Conservation (phyloP, 768 basidiomycete species). For the Tubosaeta sp. region DNA sequence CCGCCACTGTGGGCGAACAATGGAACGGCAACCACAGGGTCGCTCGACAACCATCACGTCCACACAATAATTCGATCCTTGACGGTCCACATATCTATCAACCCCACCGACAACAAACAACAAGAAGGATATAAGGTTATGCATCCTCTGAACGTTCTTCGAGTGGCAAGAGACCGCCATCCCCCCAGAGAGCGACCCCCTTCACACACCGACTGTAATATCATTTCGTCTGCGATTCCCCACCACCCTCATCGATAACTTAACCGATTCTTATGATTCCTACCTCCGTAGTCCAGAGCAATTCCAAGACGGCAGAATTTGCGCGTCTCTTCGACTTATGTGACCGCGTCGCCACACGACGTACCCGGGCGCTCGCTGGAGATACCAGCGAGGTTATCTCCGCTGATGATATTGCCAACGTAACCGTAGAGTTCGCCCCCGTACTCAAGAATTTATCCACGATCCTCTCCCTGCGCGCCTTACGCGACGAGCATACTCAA, state of each 20-base stretch:
- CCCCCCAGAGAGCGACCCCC: not conserved
- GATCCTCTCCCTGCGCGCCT: slow-evolving; percentile 31
- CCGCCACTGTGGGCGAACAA: slow-evolving; percentile 10
- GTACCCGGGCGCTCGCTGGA: slow-evolving; percentile 28
- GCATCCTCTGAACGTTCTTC: not conserved
- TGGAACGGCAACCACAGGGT: slow-evolving; percentile 4
- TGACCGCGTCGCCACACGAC: slow-evolving; percentile 47
- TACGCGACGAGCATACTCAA: slow-evolving; percentile 22
- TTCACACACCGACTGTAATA: no score
- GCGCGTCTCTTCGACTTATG: slow-evolving; percentile 51
- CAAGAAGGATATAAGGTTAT: slow-evolving; percentile 20
- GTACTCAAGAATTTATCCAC: slow-evolving; percentile 37
- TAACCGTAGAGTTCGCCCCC: slow-evolving; percentile 27
- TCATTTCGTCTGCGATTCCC: not conserved
- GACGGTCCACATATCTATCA: slow-evolving; percentile 1
- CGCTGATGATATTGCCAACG: slow-evolving; percentile 28
- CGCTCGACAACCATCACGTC: slow-evolving; percentile 20
- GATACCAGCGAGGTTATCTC: slow-evolving; percentile 19
- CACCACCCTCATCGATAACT: slow-evolving; percentile 1
- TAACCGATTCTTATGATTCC: slow-evolving; percentile 16
- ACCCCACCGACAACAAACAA: slow-evolving; percentile 7
- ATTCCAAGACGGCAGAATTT: slow-evolving; percentile 47
- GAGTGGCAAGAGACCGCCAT: slow-evolving; percentile 2
- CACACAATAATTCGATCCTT: not conserved
- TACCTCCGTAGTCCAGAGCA: not conserved